Evolutionary conservation across 2,329 filamentous ascomycete genomes (phyloP).

Genomic region (Ophiostoma ulmi): DNA sequence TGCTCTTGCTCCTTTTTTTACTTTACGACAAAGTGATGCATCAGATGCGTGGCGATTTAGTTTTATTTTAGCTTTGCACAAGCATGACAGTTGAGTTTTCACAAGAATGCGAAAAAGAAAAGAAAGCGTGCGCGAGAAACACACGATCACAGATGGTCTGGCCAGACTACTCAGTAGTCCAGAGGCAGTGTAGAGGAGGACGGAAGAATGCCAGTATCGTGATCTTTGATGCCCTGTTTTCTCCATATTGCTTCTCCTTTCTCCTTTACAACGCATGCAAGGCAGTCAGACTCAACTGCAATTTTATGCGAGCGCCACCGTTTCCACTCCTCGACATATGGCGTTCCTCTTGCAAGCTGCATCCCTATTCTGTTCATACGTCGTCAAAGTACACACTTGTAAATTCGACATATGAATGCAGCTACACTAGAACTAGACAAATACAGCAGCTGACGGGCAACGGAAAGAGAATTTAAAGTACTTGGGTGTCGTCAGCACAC

Average conservation of each 20-base stretch:
- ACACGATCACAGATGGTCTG: not conserved
- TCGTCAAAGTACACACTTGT: no score
- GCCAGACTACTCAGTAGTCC: not conserved
- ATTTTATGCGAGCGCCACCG: not conserved
- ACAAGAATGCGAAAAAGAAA: not conserved
- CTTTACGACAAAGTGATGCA: not conserved
- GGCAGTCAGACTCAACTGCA: not conserved
- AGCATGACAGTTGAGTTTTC: not conserved
- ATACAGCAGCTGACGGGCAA: no score
- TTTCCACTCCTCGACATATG: not conserved
- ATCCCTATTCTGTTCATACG: not conserved
- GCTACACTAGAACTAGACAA: no score
- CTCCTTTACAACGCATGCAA: not conserved
- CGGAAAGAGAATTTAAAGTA: no score
- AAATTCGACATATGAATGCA: no score
- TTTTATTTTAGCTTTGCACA: not conserved
- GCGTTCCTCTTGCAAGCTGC: not conserved
- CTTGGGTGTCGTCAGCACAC: no score
- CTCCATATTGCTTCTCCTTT: no score
- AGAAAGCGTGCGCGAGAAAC: conserved; percentile 7
- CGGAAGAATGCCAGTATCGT: not conserved
- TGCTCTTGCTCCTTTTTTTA: not conserved
- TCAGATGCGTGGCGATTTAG: not conserved
- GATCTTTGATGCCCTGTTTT: not conserved
- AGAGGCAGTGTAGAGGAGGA: not conserved